These are phyloP conservation scores for Aspergillus sp. DNA, from an alignment of 2,329 filamentous ascomycete genomes.

Conservation along the genomic window DNA sequence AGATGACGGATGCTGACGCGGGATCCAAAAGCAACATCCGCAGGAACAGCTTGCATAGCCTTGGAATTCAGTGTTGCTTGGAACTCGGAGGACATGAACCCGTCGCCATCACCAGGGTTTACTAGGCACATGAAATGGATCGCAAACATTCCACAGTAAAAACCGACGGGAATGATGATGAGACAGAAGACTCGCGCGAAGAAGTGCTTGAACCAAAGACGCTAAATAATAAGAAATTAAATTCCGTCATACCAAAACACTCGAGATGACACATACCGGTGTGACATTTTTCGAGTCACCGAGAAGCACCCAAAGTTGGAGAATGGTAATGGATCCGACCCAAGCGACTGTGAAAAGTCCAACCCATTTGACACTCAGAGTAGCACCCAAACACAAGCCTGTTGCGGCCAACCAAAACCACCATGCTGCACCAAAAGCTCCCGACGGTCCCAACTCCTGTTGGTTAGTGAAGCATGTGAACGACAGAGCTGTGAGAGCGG, in stretches of 20 bases:
- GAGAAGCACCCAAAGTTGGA: conserved; percentile 93
- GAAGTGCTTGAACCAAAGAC: conserved; percentile 89
- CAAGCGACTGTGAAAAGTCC: conserved; percentile 97
- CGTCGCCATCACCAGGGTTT: conserved; percentile 95
- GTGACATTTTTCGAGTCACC: conserved; percentile 85
- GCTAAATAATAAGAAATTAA: conserved; percentile 39
- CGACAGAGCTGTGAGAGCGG: conserved; percentile 81
- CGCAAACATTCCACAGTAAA: conserved; percentile 96
- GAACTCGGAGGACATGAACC: conserved; percentile 99
- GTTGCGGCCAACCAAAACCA: conserved; percentile 96
- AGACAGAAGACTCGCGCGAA: conserved; percentile 86
- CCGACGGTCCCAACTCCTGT: conserved; percentile 83
- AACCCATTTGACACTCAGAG: conserved; percentile 97
- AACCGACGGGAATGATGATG: conserved; percentile 78
- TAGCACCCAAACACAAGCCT: conserved; percentile 82
- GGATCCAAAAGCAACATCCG: conserved; percentile 85
- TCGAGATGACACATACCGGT: conserved; percentile 47
- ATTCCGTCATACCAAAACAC: background rate
- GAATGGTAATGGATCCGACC: conserved; percentile 83
- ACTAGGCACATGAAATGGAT: conserved; percentile 92
- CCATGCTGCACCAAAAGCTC: conserved; percentile 86
- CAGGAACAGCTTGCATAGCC: conserved; percentile 90
- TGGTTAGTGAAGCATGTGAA: conserved; percentile 96
- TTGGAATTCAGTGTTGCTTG: conserved; percentile 96
- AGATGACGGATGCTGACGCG: conserved; percentile 82